Conservation (phyloP, 148 eudicot species). For the Chenopodium quinoa region DNA sequence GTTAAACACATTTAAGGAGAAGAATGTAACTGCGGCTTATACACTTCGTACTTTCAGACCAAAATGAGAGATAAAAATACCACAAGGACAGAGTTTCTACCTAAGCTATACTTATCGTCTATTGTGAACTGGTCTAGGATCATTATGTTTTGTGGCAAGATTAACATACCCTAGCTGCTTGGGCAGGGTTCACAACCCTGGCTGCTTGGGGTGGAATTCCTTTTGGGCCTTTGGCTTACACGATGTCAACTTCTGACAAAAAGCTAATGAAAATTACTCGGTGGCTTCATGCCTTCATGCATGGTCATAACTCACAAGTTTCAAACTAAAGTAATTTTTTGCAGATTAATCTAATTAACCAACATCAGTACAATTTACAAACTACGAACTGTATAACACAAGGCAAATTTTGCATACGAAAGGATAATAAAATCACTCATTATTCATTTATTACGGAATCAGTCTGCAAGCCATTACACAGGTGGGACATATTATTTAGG, state of each 20-base stretch:
- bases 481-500: constrained; percentile 15
- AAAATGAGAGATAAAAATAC: no score
- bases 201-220: background rate
- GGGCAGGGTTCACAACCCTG: background rate
- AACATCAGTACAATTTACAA: background rate
- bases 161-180: background rate
- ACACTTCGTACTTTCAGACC: no score
- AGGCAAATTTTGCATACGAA: background rate
- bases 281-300: no score
- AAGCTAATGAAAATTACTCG: no score
- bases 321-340: background rate
- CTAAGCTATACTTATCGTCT: no score
- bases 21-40: no score
- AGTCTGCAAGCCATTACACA: background rate
- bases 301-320: background rate
- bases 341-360: background rate
- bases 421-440: background rate
- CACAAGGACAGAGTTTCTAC: no score
- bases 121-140: no score
- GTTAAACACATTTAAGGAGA: no score
- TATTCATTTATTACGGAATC: constrained; percentile 2
- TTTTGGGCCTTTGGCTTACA: background rate
- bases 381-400: background rate
- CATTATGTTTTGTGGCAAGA: no score
- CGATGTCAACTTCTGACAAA: no score